These are phyloP conservation scores for Phlyctochytrium bullatum DNA, from an alignment of 192 early-diverging fungal species.

Conservation along the genomic window DNA sequence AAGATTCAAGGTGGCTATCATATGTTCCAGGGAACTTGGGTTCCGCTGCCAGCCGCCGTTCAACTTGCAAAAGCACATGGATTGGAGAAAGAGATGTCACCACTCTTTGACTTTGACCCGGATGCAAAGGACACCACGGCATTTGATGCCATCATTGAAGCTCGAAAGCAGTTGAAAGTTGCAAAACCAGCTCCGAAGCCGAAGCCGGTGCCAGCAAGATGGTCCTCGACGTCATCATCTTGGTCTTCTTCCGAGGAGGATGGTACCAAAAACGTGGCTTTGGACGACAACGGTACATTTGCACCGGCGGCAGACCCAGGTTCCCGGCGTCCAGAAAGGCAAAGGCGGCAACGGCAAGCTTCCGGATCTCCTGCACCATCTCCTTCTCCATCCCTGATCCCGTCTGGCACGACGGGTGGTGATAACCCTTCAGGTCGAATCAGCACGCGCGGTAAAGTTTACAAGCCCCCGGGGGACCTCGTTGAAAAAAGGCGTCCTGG, in stretches of 20 bases:
- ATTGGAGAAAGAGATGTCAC: slow-evolving; percentile 15
- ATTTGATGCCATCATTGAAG: slow-evolving; percentile 1
- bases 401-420: not conserved
- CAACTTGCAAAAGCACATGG: slow-evolving; percentile 19
- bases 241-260: not conserved
- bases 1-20: slow-evolving; percentile 55
- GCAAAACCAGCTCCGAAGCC: slow-evolving; percentile 1
- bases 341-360: not conserved
- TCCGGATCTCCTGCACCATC: not conserved
- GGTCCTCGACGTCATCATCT: not conserved
- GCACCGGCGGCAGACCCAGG: not conserved
- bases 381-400: slow-evolving; percentile 8
- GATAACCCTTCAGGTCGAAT: not conserved
- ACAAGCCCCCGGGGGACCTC: not conserved
- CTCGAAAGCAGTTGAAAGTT: not conserved
- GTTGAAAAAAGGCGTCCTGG: slow-evolving; percentile 20
- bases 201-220: not conserved
- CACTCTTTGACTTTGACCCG: slow-evolving; percentile 16
- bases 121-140: not conserved
- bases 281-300: not conserved
- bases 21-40: slow-evolving; percentile 37
- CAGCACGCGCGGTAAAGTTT: not conserved
- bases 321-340: not conserved
- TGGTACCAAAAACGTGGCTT: not conserved
- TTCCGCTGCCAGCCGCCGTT: slow-evolving; percentile 26